Conservation (phyloP, 768 basidiomycete genomes). For the Termitomyces sp. region DNA sequence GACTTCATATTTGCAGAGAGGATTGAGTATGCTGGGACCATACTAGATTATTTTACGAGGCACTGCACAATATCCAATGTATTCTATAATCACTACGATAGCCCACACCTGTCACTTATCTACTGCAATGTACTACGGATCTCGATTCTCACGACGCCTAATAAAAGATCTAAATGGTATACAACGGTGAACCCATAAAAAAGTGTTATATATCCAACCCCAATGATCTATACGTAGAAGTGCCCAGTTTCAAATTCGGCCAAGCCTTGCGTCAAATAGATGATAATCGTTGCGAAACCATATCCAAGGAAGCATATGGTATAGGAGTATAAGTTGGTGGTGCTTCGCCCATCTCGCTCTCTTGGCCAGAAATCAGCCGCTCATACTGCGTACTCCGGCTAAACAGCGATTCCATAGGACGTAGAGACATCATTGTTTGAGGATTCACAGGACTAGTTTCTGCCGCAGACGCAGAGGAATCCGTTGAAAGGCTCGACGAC, state of each 20-base stretch:
- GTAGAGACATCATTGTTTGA: conserved; percentile 25
- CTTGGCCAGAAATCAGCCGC: conserved; percentile 77
- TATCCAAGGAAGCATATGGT: conserved; percentile 1
- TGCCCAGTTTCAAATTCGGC: not conserved
- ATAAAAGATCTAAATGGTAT: not conserved
- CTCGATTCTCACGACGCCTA: not conserved
- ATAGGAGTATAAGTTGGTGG: conserved; percentile 68
- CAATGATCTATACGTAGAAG: not conserved
- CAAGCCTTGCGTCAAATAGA: not conserved
- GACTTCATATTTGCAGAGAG: conserved; percentile 26
- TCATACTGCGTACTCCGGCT: conserved; percentile 62
- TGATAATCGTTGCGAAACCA: not conserved
- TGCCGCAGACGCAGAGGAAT: conserved; percentile 31
- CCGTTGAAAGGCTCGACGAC: conserved; percentile 30
- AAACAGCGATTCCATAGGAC: conserved; percentile 31
- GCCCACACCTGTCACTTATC: not conserved
- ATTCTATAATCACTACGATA: conserved; percentile 15
- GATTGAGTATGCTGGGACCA: conserved; percentile 41
- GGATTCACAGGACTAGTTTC: conserved; percentile 33
- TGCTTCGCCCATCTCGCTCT: conserved; percentile 76
- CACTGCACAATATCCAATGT: conserved; percentile 16
- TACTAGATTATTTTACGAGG: conserved; percentile 26
- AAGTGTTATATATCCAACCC: not conserved
- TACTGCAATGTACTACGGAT: conserved; percentile 2
- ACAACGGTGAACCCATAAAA: not conserved